These are phyloP conservation scores for Cardiospermum halicacabum DNA, from an alignment of 345 rosid genomes.

Conservation along the genomic window DNA sequence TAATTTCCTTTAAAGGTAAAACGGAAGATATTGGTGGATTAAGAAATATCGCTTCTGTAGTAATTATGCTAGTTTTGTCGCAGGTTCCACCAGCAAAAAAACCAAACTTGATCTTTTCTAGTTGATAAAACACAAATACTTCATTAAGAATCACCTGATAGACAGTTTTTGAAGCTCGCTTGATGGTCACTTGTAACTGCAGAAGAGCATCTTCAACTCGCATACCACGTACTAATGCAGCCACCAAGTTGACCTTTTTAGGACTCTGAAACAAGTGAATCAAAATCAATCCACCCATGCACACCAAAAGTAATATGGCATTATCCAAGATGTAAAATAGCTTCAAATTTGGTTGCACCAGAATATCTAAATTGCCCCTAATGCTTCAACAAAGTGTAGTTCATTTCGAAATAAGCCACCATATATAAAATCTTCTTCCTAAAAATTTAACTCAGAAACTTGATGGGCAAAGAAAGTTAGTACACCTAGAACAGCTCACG, in stretches of 20 bases:
- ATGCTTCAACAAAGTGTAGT: background rate
- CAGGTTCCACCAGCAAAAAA: background rate
- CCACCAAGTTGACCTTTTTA: constrained; percentile 90
- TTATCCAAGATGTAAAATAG: background rate
- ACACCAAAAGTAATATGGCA: background rate
- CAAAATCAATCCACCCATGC: background rate
- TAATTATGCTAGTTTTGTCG: background rate
- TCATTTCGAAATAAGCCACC: background rate
- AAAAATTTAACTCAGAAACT: background rate
- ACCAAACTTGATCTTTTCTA: background rate
- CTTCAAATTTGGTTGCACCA: background rate
- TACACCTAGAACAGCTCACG: background rate
- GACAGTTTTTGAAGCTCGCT: constrained; percentile 80
- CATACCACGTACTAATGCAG: constrained; percentile 92
- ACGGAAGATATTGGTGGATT: too few relatives aligned
- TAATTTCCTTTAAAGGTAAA: background rate
- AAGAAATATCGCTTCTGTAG: background rate
- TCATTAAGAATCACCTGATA: constrained; percentile 52
- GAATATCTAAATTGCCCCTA: background rate
- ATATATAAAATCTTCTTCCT: background rate
- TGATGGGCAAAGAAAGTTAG: background rate
- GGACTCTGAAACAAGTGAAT: constrained; percentile 64
- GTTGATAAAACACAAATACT: background rate
- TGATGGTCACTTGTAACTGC: constrained; percentile 84
- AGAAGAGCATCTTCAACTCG: constrained; percentile 92